Conservation (phyloP, 495 filamentous ascomycete genomes). For the Lepidopterella palustris region DNA sequence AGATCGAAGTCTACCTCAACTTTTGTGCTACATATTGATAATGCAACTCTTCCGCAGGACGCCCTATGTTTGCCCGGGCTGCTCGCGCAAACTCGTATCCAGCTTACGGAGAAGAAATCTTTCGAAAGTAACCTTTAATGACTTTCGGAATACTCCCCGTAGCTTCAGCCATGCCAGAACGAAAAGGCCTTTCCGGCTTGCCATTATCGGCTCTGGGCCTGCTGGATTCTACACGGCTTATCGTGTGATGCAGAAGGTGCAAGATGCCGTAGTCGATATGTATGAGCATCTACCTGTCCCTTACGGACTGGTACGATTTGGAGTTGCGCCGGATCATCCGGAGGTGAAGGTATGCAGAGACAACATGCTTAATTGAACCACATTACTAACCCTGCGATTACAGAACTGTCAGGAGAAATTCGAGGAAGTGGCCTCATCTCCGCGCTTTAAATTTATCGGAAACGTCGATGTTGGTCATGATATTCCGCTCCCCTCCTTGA, state of each 20-base stretch:
- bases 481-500: constrained; percentile 60
- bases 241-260: constrained; percentile 66
- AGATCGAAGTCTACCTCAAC: neutral
- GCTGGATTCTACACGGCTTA: constrained; percentile 95
- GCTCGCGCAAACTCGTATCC: neutral
- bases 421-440: constrained; percentile 70
- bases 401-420: constrained; percentile 96
- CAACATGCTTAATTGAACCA: neutral
- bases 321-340: constrained; percentile 93
- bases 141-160: neutral
- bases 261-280: constrained; percentile 78
- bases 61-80: constrained; percentile 24
- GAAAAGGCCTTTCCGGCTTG: constrained; percentile 60
- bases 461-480: constrained; percentile 75
- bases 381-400: constrained; percentile 8
- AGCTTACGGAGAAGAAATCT: neutral
- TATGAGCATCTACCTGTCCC: constrained; percentile 91
- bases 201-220: constrained; percentile 89
- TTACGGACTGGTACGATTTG: constrained; percentile 85
- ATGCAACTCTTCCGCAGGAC: constrained; percentile 8
- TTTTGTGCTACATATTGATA: neutral
- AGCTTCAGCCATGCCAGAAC: constrained; percentile 25
- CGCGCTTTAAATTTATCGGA: constrained; percentile 84
- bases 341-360: constrained; percentile 76
- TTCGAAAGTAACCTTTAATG: neutral